A percentile compares a stretch with the other conserved stretches of the same genome.
These are phyloP conservation scores for Sanguinoderma infundibulare DNA, from an alignment of 1,284 basidiomycete genomes.

Conservation along the genomic window DNA sequence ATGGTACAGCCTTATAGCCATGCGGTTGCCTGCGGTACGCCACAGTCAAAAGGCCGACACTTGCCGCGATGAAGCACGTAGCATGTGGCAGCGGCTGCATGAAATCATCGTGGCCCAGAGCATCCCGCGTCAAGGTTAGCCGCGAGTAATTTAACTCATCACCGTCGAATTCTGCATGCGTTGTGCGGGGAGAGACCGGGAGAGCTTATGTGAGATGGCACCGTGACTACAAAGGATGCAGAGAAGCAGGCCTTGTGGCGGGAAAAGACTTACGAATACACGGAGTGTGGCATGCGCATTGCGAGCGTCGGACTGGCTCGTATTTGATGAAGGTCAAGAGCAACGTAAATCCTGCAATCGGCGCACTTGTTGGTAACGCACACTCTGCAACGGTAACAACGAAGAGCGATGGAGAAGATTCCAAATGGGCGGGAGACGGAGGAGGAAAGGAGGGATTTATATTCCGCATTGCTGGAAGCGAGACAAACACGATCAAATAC, in stretches of 20 bases:
- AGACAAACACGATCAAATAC: conserved; percentile 25
- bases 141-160: no score
- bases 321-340: no score
- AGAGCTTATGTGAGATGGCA: background rate
- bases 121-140: background rate
- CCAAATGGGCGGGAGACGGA: background rate
- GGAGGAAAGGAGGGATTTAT: background rate
- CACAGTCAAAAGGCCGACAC: background rate
- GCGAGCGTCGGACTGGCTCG: background rate
- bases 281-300: background rate
- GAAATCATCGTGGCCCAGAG: no score
- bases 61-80: no score
- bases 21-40: background rate
- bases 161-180: no score
- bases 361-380: background rate
- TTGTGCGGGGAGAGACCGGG: no score
- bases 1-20: background rate
- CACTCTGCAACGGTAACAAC: background rate
- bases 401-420: background rate
- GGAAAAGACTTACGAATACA: no score
- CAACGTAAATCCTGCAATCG: no score
- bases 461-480: background rate
- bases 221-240: no score
- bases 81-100: no score
- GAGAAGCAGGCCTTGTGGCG: background rate